Evolutionary conservation across 495 filamentous ascomycete species (phyloP).

Genomic region (Lasiosphaeria hispida): DNA sequence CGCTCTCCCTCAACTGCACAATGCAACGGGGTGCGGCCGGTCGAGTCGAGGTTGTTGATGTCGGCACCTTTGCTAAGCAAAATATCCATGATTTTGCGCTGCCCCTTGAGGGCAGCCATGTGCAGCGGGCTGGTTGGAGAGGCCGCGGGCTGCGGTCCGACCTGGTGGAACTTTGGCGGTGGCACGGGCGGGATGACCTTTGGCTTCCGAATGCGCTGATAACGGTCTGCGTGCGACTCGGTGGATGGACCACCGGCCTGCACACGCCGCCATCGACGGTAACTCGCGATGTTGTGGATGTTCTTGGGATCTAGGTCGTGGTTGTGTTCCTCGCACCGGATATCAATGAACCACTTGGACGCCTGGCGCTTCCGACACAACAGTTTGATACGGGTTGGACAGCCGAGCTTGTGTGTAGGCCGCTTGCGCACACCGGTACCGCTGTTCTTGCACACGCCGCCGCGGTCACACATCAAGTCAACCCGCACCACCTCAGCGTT

Average conservation of each 20-base stretch:
- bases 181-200: constrained; percentile 18
- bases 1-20: constrained; percentile 25
- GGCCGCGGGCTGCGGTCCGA: constrained; percentile 7
- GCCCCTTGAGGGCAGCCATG: constrained; percentile 29
- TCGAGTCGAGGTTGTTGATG: constrained; percentile 26
- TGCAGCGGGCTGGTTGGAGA: constrained; percentile 26
- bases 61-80: constrained; percentile 33
- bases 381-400: constrained; percentile 27
- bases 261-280: constrained; percentile 28
- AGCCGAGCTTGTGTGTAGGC: constrained; percentile 24
- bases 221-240: constrained; percentile 24
- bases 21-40: constrained; percentile 33
- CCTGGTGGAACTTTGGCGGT: constrained; percentile 22
- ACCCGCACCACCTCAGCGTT: constrained; percentile 22
- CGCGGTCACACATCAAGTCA: constrained; percentile 29
- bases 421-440: constrained; percentile 28
- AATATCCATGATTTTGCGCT: constrained; percentile 31
- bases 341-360: constrained; percentile 32
- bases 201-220: constrained; percentile 14
- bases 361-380: constrained; percentile 26
- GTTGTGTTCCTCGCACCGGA: constrained; percentile 29
- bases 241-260: constrained; percentile 13
- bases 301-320: constrained; percentile 26
- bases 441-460: constrained; percentile 26
- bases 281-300: constrained; percentile 26